Evolutionary conservation across 768 basidiomycete genomes (phyloP), one percentile per base, ranked within the genome.

Genomic region (Termitomyces sp.): DNA sequence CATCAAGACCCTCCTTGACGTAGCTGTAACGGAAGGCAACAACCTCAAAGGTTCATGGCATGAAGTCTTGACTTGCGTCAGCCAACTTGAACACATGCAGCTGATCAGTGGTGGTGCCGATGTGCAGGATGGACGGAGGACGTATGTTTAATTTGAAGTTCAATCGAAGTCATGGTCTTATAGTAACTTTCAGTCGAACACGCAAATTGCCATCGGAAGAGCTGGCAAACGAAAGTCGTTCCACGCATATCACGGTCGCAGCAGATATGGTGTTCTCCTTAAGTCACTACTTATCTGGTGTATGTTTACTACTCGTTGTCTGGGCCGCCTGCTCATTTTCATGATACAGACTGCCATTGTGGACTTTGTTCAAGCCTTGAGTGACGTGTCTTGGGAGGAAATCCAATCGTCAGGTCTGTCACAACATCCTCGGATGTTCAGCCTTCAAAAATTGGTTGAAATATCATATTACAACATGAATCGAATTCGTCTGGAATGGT

Each of bases 391-490:
- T 43, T 98, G 96, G 96, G 94, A 98, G 72, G 97, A 99, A 75
- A 99, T 99, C 42, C 94, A 97, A 72, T 96, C 95, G 0, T 98
- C 97, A 0, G 95, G 95, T 17, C 76, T 94, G 34, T 96, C 96
- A 3, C 89, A 96, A 63, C 91, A 94, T 71, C 96, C 97, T 1
- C 87, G 97, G 31, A 79, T 98, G 60, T 99, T 98, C 82, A 96
- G 96, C 73, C 76, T 99, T 60, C 96, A 98, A 74, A 99, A 98
- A 76, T 81, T 99, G 40, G 96, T 98, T 45, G 97, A 99, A 71
- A 98, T 99, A 59, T 97, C 96, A 9, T 99, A 99, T 74, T 99
- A 99, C 77, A 99, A 99, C 75, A 99, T 99, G 97, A 89, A 81
- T 64, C 89, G 97, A 52, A 98, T 99, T 70, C 92, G 97, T 74